phyloP scores from a whole-genome alignment of 176 grass and related monocot species.

The Zea mays region DNA sequence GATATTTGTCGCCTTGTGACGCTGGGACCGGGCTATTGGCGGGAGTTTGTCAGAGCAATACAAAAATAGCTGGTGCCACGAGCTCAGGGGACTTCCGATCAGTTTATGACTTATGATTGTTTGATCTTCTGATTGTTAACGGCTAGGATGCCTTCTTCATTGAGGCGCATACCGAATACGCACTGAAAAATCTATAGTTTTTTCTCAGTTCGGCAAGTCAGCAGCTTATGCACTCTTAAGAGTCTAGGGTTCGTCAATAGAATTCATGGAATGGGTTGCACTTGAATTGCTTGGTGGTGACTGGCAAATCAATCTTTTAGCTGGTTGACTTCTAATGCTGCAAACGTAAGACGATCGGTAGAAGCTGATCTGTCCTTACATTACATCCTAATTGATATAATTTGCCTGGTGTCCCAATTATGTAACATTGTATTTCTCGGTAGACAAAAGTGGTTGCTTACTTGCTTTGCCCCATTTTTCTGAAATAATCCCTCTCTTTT shows the following conservation, averaged over 20 bases:
- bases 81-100: constrained; percentile 24
- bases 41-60: background rate
- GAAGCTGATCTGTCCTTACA: background rate
- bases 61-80: background rate
- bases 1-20: background rate
- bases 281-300: background rate
- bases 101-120: background rate
- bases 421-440: background rate
- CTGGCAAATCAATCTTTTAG: background rate
- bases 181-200: background rate
- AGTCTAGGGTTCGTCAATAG: background rate
- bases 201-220: background rate
- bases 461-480: background rate
- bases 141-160: background rate
- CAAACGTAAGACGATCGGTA: background rate
- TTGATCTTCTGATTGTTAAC: background rate
- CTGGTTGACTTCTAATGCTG: background rate
- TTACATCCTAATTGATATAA: background rate
- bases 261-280: background rate
- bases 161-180: background rate
- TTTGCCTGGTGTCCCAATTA: background rate
- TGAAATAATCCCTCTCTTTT: background rate
- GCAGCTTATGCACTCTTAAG: background rate
- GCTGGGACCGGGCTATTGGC: background rate
- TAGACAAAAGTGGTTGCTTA: background rate